Evolutionary conservation across 2,329 filamentous ascomycete species (phyloP), one percentile per base, ranked within the genome.

Genomic region (Ploettnerulaceae sp.): DNA sequence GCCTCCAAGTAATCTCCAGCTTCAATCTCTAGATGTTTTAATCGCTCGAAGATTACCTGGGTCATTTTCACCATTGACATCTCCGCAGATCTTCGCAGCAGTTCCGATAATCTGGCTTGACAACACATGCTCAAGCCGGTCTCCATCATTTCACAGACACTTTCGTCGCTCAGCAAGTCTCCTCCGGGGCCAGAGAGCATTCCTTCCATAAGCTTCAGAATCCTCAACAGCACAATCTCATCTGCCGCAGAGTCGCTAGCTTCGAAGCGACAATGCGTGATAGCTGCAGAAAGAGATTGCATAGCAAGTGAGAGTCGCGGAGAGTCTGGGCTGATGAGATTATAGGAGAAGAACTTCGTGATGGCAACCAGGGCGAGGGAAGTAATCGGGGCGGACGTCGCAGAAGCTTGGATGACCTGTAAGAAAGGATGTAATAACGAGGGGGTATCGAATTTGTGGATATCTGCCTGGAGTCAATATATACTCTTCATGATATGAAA

Each of bases 91-190:
- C 90, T 79, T 54, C 91, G 81, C 45, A 98, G 71, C 3, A 97
- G 82, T 59, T 96, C 90, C 7, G 90, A 96, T 51, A 97, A 82
- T 45, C 91, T 81, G 45, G 87, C 81, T 62, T 97, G 90, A 54
- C 91, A 98, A 71, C 93, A 98, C 73, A 98, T 97, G 62, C 89
- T 95, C 56, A 98, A 69, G 1, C 91, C 93, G 1, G 89, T 91
- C 65, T 95, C 93, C 91, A 98, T 97, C 89, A 98, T 97, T 65
- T 96, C 89, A 64, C 94, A 98, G 8, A 98, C 89, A 63, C 91
- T 97, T 69, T 97, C 91, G 61, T 98, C 93, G 48, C 91, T 94
- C n/a, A 98, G 72, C 8, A 97, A 80, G 56, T 94, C 85, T 28
- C 93, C 93, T 22, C 91, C 89, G 0, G 90, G 88, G 0, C 93